Evolutionary conservation across 805 yeast species (phyloP).

Genomic region (Kodamaea neixiangensis): DNA sequence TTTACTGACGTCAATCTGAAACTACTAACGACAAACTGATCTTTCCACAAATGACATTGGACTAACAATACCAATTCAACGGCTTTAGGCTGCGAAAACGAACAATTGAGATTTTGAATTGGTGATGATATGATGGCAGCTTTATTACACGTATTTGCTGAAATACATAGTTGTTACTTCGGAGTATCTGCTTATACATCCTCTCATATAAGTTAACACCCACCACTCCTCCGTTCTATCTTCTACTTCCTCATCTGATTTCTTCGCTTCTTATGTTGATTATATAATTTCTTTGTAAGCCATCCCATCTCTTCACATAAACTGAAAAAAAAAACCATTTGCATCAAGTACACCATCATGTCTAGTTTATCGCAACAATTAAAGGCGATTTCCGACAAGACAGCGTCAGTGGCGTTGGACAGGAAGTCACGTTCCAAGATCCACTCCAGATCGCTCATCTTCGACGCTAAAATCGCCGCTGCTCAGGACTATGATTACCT

Average conservation of each 20-base stretch:
- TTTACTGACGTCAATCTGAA: too few species aligned
- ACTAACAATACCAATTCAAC: too few species aligned
- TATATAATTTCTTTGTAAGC: neutral
- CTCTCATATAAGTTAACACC: too few species aligned
- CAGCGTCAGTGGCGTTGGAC: constrained; percentile 76
- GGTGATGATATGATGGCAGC: too few species aligned
- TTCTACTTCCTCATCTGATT: too few species aligned
- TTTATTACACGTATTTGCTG: too few species aligned
- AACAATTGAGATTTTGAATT: too few species aligned
- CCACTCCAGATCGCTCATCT: constrained; percentile 86
- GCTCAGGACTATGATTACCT: constrained; percentile 89
- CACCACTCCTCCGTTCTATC: too few species aligned
- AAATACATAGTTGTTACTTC: too few species aligned
- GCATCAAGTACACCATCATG: constrained; percentile 24
- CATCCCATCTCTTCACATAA: neutral
- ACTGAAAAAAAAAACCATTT: constrained; percentile 1
- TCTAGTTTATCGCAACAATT: constrained; percentile 80
- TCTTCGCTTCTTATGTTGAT: neutral
- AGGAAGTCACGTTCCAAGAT: constrained; percentile 83
- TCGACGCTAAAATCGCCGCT: constrained; percentile 86
- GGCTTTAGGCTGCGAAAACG: neutral
- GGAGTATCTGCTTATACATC: neutral
- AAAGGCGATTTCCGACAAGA: constrained; percentile 62
- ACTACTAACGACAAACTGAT: too few species aligned
- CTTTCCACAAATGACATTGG: too few species aligned